Evolutionary conservation across 1,284 basidiomycete genomes (phyloP).

Genomic region (Papiliotrema nemorosa): DNA sequence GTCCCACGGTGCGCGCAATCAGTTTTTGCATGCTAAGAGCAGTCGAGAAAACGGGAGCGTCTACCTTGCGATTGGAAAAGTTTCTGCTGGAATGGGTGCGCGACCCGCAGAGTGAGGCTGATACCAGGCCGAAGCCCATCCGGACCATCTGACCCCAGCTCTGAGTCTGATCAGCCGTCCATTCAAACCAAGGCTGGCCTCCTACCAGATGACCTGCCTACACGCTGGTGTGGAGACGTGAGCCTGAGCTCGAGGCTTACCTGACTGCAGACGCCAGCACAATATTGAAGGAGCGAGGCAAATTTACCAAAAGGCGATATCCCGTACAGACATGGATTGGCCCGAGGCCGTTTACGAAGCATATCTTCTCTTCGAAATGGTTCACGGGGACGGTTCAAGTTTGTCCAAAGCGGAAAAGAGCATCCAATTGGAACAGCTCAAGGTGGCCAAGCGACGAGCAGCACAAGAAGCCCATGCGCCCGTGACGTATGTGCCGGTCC

Average conservation of each 20-base stretch:
- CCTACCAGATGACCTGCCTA: conserved; percentile 33
- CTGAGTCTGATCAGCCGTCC: conserved; percentile 27
- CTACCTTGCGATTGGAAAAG: conserved; percentile 71
- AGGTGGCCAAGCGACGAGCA: conserved; percentile 62
- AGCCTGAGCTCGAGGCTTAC: conserved; percentile 9
- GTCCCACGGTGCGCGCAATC: neutral
- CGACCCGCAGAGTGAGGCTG: conserved; percentile 1
- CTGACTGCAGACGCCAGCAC: conserved; percentile 56
- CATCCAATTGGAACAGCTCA: conserved; percentile 63
- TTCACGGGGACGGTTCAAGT: conserved; percentile 68
- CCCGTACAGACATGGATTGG: conserved; percentile 71
- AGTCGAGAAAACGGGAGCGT: conserved; percentile 55
- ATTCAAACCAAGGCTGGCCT: conserved; percentile 21
- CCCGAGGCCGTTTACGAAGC: conserved; percentile 87
- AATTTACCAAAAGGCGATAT: conserved; percentile 61
- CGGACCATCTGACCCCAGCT: conserved; percentile 21
- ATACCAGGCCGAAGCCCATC: conserved; percentile 29
- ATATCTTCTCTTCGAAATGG: conserved; percentile 79
- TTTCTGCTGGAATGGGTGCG: conserved; percentile 69
- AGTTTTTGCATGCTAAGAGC: conserved; percentile 4
- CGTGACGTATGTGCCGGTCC: too few relatives aligned
- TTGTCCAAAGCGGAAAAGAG: conserved; percentile 66
- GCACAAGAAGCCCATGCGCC: conserved; percentile 55
- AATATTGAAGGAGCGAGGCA: conserved; percentile 61
- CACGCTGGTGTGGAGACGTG: conserved; percentile 41